Percentiles rank a stretch among this genome's conserved stretches.
phyloP scores from a whole-genome alignment of 2,329 filamentous ascomycete species.

The Monilinia laxa region DNA sequence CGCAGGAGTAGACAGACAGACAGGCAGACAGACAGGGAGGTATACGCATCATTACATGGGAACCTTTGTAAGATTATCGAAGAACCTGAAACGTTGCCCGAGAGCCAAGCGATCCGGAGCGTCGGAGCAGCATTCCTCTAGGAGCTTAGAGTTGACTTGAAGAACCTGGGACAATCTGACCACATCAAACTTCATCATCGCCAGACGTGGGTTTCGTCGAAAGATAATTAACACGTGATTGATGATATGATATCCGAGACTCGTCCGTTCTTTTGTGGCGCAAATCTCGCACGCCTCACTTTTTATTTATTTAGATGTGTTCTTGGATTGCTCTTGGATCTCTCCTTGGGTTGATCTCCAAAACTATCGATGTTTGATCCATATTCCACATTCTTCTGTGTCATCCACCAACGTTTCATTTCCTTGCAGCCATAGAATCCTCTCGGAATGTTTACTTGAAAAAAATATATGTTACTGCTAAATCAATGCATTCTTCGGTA shows the following conservation, averaged over 20 bases:
- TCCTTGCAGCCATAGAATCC: background rate
- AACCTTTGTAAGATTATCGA: background rate
- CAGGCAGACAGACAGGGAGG: too few relatives aligned
- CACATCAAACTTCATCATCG: too few relatives aligned
- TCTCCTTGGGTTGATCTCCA: constrained; percentile 7
- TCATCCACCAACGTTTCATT: constrained; percentile 16
- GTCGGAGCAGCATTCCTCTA: too few relatives aligned
- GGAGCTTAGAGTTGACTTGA: too few relatives aligned
- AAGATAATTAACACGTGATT: background rate
- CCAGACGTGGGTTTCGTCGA: background rate
- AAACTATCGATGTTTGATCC: constrained; percentile 23
- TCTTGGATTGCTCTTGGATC: too few relatives aligned
- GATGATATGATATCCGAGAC: background rate
- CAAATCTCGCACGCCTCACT: constrained; percentile 17
- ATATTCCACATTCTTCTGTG: constrained; percentile 3
- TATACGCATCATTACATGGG: background rate
- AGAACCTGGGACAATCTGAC: too few relatives aligned
- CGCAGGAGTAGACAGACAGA: too few relatives aligned
- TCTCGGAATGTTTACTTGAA: background rate
- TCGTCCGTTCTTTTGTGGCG: constrained; percentile 2
- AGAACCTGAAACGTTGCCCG: background rate
- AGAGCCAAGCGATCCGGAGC: background rate
- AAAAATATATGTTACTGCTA: background rate
- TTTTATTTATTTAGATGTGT: background rate
- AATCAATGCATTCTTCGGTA: constrained; percentile 6